Evolutionary conservation across 2,329 filamentous ascomycete genomes (phyloP).

Genomic region (Leptographium wingfieldii): DNA sequence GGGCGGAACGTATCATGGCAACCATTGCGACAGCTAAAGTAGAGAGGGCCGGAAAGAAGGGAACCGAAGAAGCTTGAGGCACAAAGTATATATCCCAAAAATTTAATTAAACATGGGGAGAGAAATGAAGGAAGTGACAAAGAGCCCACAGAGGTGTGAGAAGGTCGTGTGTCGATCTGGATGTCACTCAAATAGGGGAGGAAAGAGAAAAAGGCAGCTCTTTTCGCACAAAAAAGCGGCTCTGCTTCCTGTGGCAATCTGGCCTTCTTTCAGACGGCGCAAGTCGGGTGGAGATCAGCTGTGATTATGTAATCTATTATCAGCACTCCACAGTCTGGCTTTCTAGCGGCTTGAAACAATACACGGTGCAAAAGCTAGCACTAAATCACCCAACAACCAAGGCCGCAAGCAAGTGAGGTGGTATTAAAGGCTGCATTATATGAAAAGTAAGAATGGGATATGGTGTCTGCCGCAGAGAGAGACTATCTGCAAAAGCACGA

Average conservation of each 20-base stretch:
- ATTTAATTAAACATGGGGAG: conserved; percentile 9
- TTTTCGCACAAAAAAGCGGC: background rate
- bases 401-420: too few species aligned
- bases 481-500: too few species aligned
- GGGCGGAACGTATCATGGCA: conserved; percentile 56
- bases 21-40: conserved; percentile 43
- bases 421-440: too few species aligned
- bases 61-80: conserved; percentile 3
- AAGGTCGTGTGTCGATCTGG: background rate
- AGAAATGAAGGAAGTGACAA: background rate
- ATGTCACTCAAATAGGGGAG: background rate
- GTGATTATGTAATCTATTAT: background rate
- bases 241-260: conserved; percentile 3
- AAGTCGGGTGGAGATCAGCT: background rate
- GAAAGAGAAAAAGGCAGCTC: background rate
- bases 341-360: too few species aligned
- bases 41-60: background rate
- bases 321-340: too few species aligned
- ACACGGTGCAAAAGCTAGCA: too few species aligned
- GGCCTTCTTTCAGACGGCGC: background rate
- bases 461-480: too few species aligned
- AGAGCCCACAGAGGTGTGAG: background rate
- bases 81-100: background rate
- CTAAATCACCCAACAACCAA: too few species aligned
- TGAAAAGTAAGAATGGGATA: too few species aligned